Percentiles rank a stretch among this genome's conserved stretches.
Conservation (phyloP, 495 filamentous ascomycete species). For the Penicillium samsonianum region DNA sequence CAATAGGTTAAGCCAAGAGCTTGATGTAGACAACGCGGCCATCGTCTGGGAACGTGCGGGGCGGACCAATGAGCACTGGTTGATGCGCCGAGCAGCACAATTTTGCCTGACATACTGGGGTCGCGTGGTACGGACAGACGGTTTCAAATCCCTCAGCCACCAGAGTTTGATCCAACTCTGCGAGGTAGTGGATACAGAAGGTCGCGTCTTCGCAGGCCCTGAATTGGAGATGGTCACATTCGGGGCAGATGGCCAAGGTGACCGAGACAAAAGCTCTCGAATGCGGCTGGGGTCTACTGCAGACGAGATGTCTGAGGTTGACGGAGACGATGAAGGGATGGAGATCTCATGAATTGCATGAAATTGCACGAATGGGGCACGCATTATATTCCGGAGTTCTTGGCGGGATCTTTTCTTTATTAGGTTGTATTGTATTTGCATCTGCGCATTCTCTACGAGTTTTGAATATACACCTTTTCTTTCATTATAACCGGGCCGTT, state of each 20-base stretch:
- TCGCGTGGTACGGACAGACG: conserved; percentile 82
- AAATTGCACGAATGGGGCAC: conserved; percentile 25
- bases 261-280: conserved; percentile 44
- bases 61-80: conserved; percentile 87
- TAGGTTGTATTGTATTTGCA: conserved; percentile 6
- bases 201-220: conserved; percentile 77
- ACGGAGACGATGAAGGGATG: conserved; percentile 72
- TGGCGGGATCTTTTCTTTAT: not conserved
- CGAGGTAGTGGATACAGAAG: conserved; percentile 88
- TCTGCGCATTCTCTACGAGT: conserved; percentile 16
- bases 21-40: conserved; percentile 92
- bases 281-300: conserved; percentile 54
- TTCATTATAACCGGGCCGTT: conserved; percentile 30
- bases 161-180: conserved; percentile 83
- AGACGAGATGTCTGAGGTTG: conserved; percentile 61
- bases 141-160: conserved; percentile 78
- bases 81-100: conserved; percentile 78
- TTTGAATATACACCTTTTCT: not conserved
- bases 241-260: conserved; percentile 57
- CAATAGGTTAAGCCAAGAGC: conserved; percentile 79
- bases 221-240: conserved; percentile 79
- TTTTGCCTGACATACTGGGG: conserved; percentile 96
- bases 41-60: conserved; percentile 94
- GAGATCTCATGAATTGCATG: conserved; percentile 50
- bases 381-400: conserved; percentile 24